Evolutionary conservation across 2,329 filamentous ascomycete genomes (phyloP).

Genomic region (Cladophialophora bantiana): DNA sequence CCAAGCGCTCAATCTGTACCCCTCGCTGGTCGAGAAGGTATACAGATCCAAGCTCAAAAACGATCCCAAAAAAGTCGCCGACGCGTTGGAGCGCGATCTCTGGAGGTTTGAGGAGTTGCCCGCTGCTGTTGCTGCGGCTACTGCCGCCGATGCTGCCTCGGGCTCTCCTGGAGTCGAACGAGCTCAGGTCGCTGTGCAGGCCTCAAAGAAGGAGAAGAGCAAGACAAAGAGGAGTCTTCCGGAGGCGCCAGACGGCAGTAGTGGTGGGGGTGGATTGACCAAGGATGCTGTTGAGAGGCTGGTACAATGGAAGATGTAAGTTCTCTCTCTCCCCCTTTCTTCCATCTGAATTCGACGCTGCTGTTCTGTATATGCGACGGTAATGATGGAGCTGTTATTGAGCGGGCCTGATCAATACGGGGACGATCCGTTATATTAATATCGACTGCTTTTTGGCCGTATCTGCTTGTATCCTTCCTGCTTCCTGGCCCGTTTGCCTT

Average conservation of each 20-base stretch:
- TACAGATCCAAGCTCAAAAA: slow-evolving; percentile 38
- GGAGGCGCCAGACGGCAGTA: not conserved
- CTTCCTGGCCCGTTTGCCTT: too few species aligned
- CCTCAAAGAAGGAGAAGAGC: not conserved
- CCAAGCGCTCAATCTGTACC: slow-evolving; percentile 34
- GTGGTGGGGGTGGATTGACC: slow-evolving; percentile 26
- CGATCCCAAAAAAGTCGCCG: slow-evolving; percentile 40
- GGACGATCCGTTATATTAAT: too few species aligned
- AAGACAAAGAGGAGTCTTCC: not conserved
- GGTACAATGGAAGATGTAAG: slow-evolving; percentile 56
- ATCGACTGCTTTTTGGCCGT: too few species aligned
- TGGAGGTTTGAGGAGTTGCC: slow-evolving; percentile 51
- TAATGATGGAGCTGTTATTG: too few species aligned
- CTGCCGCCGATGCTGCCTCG: not conserved
- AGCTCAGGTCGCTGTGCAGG: not conserved
- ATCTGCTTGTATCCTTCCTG: too few species aligned
- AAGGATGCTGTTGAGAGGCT: slow-evolving; percentile 44
- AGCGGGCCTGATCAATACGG: too few species aligned
- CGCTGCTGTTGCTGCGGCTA: slow-evolving; percentile 34
- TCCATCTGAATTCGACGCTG: not conserved
- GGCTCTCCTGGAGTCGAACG: too few species aligned
- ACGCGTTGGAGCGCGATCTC: slow-evolving; percentile 46
- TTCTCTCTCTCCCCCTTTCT: slow-evolving; percentile 8
- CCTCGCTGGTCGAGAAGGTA: slow-evolving; percentile 35
- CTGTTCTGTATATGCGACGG: not conserved